Percentiles rank a stretch among this genome's conserved stretches.
Conservation (phyloP, 78 protist genomes). For the Bigelowiella natans region DNA sequence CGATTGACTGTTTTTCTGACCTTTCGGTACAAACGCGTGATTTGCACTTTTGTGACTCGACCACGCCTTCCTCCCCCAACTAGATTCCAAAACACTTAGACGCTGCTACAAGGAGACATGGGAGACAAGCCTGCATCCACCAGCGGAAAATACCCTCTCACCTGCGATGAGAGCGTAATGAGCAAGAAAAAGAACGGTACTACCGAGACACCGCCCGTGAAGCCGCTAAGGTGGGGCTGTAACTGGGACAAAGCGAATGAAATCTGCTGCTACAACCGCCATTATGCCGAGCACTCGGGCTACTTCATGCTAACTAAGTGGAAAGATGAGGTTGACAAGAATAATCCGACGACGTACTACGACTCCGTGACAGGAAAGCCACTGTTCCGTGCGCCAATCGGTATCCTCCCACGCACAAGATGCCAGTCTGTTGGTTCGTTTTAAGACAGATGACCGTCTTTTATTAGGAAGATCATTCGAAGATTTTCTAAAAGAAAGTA, state of each 20-base stretch:
- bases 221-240: background rate
- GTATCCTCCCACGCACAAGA: background rate
- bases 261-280: constrained; percentile 31
- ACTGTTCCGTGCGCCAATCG: constrained; percentile 23
- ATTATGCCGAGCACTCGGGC: constrained; percentile 23
- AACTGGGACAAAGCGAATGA: background rate
- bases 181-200: constrained; percentile 6
- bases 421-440: too few relatives aligned
- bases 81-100: too few relatives aligned
- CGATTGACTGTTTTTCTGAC: too few relatives aligned
- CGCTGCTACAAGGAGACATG: too few relatives aligned
- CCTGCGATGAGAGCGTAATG: constrained; percentile 16
- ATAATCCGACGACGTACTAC: background rate
- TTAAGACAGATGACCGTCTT: too few relatives aligned
- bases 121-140: too few relatives aligned
- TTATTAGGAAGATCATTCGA: too few relatives aligned
- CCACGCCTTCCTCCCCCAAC: too few relatives aligned
- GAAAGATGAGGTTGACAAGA: background rate
- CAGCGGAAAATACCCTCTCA: too few relatives aligned
- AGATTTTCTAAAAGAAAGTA: too few relatives aligned
- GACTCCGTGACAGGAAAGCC: constrained; percentile 25
- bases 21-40: too few relatives aligned
- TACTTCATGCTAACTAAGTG: background rate
- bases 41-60: too few relatives aligned
- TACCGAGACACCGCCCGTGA: background rate